phyloP scores from a whole-genome alignment of 768 basidiomycete species.

The Tulasnella sp. region DNA sequence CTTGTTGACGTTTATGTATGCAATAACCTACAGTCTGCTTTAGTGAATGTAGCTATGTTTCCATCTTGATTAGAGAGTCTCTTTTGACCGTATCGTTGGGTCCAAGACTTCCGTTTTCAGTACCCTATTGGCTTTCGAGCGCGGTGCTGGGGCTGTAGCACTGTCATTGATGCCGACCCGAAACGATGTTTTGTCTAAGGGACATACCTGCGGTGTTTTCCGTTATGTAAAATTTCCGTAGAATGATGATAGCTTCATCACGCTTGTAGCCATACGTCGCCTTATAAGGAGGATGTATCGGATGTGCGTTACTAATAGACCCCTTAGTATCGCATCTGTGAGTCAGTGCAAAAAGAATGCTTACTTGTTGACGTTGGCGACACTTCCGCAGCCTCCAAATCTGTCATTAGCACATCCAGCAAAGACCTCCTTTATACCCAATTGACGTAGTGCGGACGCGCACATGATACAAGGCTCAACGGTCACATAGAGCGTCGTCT shows the following conservation, averaged over 20 bases:
- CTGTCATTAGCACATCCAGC: conserved; percentile 93
- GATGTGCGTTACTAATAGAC: conserved; percentile 42
- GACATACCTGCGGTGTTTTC: conserved; percentile 82
- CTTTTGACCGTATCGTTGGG: too few relatives aligned
- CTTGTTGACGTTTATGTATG: too few relatives aligned
- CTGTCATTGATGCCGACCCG: conserved; percentile 12
- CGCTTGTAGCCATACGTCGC: conserved; percentile 65
- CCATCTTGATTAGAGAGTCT: too few relatives aligned
- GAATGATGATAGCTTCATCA: conserved; percentile 75
- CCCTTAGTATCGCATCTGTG: not conserved
- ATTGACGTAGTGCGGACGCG: conserved; percentile 83
- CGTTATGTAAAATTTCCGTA: conserved; percentile 81
- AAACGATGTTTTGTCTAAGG: conserved; percentile 10
- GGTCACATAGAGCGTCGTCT: conserved; percentile 87
- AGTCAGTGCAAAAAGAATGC: conserved; percentile 31
- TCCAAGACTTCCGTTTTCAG: conserved; percentile 64
- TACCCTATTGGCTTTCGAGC: conserved; percentile 68
- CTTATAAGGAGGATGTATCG: conserved; percentile 57
- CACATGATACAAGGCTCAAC: conserved; percentile 99
- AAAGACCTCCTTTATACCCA: conserved; percentile 79
- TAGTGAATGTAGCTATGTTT: too few relatives aligned
- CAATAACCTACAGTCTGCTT: too few relatives aligned
- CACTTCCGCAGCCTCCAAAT: conserved; percentile 94
- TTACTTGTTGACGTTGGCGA: conserved; percentile 67
- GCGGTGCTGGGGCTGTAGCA: conserved; percentile 69